Evolutionary conservation across 306 rosid species (phyloP).

Genomic region (Acacia melanoxylon): DNA sequence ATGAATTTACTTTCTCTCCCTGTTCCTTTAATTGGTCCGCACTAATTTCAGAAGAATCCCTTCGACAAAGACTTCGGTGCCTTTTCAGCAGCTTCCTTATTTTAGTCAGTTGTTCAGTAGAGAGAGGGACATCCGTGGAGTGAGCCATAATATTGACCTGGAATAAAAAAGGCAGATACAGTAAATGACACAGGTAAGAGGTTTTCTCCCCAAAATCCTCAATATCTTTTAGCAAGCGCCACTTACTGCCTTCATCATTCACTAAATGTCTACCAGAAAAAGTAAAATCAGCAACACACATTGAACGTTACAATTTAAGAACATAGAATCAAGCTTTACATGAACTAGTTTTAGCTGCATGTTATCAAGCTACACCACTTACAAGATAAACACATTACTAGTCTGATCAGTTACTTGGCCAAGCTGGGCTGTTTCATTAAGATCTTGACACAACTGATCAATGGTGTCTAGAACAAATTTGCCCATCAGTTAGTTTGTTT

Average conservation of each 20-base stretch:
- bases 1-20: slow-evolving; percentile 33
- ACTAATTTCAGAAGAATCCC: slow-evolving; percentile 44
- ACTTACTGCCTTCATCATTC: background rate
- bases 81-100: slow-evolving; percentile 72
- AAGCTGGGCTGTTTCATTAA: slow-evolving; percentile 5
- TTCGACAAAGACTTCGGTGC: slow-evolving; percentile 58
- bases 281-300: background rate
- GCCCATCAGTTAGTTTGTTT: background rate
- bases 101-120: slow-evolving; percentile 71
- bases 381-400: background rate
- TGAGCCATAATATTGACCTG: slow-evolving; percentile 95
- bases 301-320: background rate
- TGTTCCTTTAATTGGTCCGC: slow-evolving; percentile 36
- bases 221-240: background rate
- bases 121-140: slow-evolving; percentile 64
- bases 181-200: slow-evolving; percentile 27
- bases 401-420: slow-evolving; percentile 5
- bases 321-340: background rate
- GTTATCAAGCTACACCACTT: slow-evolving; percentile 11
- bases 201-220: slow-evolving; percentile 1
- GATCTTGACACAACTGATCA: slow-evolving; percentile 2
- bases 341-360: slow-evolving; percentile 3
- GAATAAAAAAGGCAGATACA: slow-evolving; percentile 25
- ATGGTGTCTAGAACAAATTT: background rate
- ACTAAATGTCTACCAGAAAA: background rate